Percentiles rank a stretch among this genome's conserved stretches.
These are phyloP conservation scores for Russula virescens DNA, from an alignment of 768 basidiomycete genomes.

Conservation along the genomic window DNA sequence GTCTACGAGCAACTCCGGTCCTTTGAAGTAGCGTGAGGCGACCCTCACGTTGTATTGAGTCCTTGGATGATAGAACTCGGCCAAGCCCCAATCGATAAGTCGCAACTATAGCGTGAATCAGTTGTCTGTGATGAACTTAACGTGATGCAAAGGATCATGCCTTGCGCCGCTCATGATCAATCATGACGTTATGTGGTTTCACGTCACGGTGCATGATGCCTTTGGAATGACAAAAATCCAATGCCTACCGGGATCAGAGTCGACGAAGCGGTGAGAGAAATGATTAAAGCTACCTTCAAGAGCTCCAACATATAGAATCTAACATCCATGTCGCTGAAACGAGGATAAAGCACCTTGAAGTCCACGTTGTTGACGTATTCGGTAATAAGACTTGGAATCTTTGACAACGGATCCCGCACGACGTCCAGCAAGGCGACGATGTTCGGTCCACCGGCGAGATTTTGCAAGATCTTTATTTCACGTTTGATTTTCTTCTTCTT, in stretches of 20 bases:
- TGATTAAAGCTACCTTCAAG: slow-evolving; percentile 61
- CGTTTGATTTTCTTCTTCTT: slow-evolving; percentile 99
- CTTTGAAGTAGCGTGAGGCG: slow-evolving; percentile 96
- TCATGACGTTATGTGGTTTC: slow-evolving; percentile 99
- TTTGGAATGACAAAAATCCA: slow-evolving; percentile 97
- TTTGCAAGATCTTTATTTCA: slow-evolving; percentile 97
- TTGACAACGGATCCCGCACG: slow-evolving; percentile 91
- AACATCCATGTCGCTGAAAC: slow-evolving; percentile 93
- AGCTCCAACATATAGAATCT: slow-evolving; percentile 96
- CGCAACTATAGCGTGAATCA: slow-evolving; percentile 54
- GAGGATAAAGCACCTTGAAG: slow-evolving; percentile 93
- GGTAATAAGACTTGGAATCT: slow-evolving; percentile 94
- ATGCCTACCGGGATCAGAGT: slow-evolving; percentile 46
- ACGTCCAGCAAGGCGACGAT: slow-evolving; percentile 91
- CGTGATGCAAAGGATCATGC: slow-evolving; percentile 37
- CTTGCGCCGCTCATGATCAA: slow-evolving; percentile 95
- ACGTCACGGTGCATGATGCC: slow-evolving; percentile 99
- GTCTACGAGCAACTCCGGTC: slow-evolving; percentile 92
- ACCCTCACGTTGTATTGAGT: slow-evolving; percentile 98
- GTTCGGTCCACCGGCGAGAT: slow-evolving; percentile 93
- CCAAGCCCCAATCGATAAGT: slow-evolving; percentile 97
- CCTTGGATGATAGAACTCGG: slow-evolving; percentile 97
- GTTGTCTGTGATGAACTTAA: background rate
- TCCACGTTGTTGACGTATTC: slow-evolving; percentile 99
- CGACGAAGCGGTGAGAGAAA: background rate